Evolutionary conservation across 441 rosid genomes (phyloP), one percentile per base, ranked within the genome.

Genomic region (Erysimum cheiri): DNA sequence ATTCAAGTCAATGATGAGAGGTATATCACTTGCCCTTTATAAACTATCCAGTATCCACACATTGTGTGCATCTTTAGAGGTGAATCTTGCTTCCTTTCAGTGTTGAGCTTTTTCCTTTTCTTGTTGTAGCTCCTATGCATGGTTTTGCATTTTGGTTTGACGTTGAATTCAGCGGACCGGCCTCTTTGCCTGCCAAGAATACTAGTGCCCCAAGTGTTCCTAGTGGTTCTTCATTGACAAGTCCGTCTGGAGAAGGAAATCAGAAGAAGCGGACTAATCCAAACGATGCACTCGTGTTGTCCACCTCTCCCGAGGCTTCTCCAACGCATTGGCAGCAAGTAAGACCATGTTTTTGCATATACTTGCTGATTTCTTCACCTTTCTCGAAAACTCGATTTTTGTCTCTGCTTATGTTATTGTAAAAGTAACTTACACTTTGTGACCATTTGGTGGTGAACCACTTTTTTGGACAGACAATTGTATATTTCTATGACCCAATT

Each of bases 281-380:
- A 14, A 86, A 79, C 76, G 89, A 86, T 69, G 78, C 89, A 39
- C 84, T 92, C 62, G 87, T 89, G 66, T 80, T 94, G 65, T 94
- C 99, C 59, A 92, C 99, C 46, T 85, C 98, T 50, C 99, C 98
- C 0, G 99, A 94, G 86, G 88, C 91, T 60, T 88, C 93, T 49
- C 94, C 96, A 65, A 94, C 97, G 36, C 99, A 94, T 80, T 94
- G 98, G 99, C 93, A 94, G 78, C 99, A 94, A 92, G 98, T 92
- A 85, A 68, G 74, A 37, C 50, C 40, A 55, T 24, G 14, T 62
- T 68, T 57, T 28, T 74, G 31, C 71, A 19, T 46, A 35, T 35
- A 22, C 13, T 49, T 40, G 19, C 26, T 4, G 24, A 19, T 39
- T 48, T 54, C 5, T 54, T 15, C 15, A 19, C 28, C 26, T 29